Evolutionary conservation across 306 rosid species (phyloP).

Genomic region (Fragaria iinumae): DNA sequence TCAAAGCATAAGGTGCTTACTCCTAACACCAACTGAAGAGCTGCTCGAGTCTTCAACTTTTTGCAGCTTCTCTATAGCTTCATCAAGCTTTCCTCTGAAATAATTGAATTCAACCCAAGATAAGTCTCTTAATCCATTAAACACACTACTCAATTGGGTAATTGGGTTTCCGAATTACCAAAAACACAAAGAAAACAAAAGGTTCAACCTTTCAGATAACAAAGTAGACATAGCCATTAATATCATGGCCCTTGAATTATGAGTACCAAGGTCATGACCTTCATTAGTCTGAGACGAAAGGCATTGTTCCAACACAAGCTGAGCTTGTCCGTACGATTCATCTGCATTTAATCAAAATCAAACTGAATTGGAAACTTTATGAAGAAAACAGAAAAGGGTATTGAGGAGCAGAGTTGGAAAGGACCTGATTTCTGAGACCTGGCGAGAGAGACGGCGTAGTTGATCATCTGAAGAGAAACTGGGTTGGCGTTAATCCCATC

Average conservation of each 20-base stretch:
- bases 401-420: not conserved
- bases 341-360: constrained; percentile 33
- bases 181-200: not conserved
- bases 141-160: constrained; percentile 3
- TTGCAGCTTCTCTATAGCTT: constrained; percentile 68
- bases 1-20: constrained; percentile 30
- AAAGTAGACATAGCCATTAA: constrained; percentile 75
- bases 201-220: constrained; percentile 64
- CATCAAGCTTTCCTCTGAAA: constrained; percentile 55
- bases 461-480: constrained; percentile 64
- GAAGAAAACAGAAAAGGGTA: not conserved
- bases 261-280: constrained; percentile 41
- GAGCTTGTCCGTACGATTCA: constrained; percentile 68
- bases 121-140: not conserved
- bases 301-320: constrained; percentile 71
- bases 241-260: constrained; percentile 64
- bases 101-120: not conserved
- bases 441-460: constrained; percentile 71
- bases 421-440: constrained; percentile 77
- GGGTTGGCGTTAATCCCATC: constrained; percentile 49
- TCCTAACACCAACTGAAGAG: constrained; percentile 63
- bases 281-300: constrained; percentile 53
- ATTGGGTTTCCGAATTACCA: constrained; percentile 1
- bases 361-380: not conserved
- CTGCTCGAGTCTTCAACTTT: constrained; percentile 50